Percentiles rank a stretch among this genome's conserved stretches.
phyloP scores from a whole-genome alignment of 1,139 yeast genomes.

The Pichia sp. region DNA sequence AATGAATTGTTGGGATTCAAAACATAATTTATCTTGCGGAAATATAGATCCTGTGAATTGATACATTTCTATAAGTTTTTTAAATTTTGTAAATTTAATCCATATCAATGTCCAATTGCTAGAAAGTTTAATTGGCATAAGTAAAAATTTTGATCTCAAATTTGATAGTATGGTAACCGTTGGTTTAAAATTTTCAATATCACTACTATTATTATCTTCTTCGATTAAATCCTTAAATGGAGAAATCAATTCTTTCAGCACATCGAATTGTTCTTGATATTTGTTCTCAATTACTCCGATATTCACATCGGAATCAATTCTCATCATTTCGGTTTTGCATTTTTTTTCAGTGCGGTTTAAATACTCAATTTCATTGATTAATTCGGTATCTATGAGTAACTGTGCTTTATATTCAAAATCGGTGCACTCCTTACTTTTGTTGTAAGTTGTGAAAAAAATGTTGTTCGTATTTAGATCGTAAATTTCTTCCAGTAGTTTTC shows the following conservation, averaged over 20 bases:
- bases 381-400: conserved; percentile 8
- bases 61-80: conserved; percentile 16
- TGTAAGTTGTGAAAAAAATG: conserved; percentile 4
- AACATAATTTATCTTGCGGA: conserved; percentile 12
- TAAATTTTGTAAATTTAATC: conserved; percentile 19
- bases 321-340: background rate
- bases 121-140: conserved; percentile 18
- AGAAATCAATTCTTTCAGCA: conserved; percentile 4
- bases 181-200: background rate
- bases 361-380: conserved; percentile 3
- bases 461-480: conserved; percentile 2
- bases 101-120: conserved; percentile 23
- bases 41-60: conserved; percentile 14
- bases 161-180: background rate
- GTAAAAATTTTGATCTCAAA: conserved; percentile 14
- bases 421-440: background rate
- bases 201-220: background rate
- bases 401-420: conserved; percentile 6
- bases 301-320: background rate
- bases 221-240: conserved; percentile 5
- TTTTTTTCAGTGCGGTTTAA: background rate
- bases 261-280: background rate
- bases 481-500: conserved; percentile 5
- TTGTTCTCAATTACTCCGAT: background rate
- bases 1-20: conserved; percentile 14